Evolutionary conservation across 768 basidiomycete genomes (phyloP), one percentile per base, ranked within the genome.

Genomic region (Termitomyces eurrhizus): DNA sequence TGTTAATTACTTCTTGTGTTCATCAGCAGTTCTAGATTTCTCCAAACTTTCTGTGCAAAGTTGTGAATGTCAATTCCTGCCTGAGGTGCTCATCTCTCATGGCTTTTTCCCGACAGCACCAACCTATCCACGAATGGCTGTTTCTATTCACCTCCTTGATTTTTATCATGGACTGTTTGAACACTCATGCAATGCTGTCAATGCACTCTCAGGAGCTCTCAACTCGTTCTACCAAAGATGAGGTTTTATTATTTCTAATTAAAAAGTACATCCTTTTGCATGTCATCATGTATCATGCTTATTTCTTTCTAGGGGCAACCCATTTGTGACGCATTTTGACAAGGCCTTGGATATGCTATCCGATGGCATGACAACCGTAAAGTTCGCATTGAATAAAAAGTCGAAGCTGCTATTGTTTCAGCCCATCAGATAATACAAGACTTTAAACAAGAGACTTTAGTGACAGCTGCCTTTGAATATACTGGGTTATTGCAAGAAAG

Each of bases 91-190:
- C 2, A 61, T 77, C 4, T 35, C 58, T 7, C 56, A 70, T 52
- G 71, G 77, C 2, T 57, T 76, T 2, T 79, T 77, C 50, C 76
- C 75, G 1, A 68, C 67, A 6, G 59, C 73, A 13, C 71, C 71
- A 1, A 55, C 60, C 0, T 59, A 69, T 29, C 66, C 65, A 7
- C 63, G 62, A 14, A 67, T 69, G 53, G 70, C 72, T 29, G 7
- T 69, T 44, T 62, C 76, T 37, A 62, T 76, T 2, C 67, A 74
- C 6, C 62, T 77, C 0, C 58, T 77, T 0, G 61, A 71, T 1
- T 75, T 77, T 55, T 77, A 75, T 56, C 57, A 48, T 0, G 66
- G 70, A 1, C 60, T 77, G 1, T 78, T 78, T 45, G 70, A 77
- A 57, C 62, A 67, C 0, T 75, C 77, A 0, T 77, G 75, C 21